Evolutionary conservation across 148 eudicot species (phyloP).

Genomic region (Rhododendron henanense): DNA sequence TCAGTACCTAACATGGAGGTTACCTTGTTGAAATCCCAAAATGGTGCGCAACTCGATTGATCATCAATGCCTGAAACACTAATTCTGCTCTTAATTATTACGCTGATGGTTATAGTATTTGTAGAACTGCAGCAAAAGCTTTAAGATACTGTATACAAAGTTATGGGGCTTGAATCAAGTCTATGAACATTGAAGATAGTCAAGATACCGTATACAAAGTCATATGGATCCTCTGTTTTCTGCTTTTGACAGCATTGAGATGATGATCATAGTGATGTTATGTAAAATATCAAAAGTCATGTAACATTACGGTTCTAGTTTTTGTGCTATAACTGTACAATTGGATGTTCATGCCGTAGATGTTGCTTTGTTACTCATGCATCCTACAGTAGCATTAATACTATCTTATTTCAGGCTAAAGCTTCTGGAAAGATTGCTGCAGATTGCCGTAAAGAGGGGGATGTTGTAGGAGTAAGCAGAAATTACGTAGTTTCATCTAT

Average conservation of each 20-base stretch:
- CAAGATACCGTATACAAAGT: background rate
- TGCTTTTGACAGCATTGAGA: background rate
- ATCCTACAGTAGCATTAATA: constrained; percentile 5
- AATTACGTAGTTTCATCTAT: constrained; percentile 9
- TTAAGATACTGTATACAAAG: background rate
- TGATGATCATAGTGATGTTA: background rate
- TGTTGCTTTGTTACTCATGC: background rate
- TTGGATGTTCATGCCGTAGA: background rate
- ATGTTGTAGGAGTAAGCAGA: constrained; percentile 60
- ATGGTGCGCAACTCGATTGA: background rate
- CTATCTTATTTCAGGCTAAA: constrained; percentile 58
- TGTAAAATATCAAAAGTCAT: background rate
- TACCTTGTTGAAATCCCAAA: background rate
- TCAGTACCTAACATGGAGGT: background rate
- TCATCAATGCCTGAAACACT: background rate
- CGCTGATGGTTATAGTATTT: background rate
- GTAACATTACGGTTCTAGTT: background rate
- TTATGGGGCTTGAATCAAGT: background rate
- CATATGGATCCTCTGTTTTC: background rate
- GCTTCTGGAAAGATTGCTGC: constrained; percentile 76
- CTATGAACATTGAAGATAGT: background rate
- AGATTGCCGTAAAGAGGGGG: constrained; percentile 47
- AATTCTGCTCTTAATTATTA: background rate
- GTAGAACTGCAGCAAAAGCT: background rate
- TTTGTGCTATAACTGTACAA: background rate